Percentiles rank a stretch among this genome's conserved stretches.
Conservation (phyloP, 2,329 filamentous ascomycete species). For the Monilinia polystroma region DNA sequence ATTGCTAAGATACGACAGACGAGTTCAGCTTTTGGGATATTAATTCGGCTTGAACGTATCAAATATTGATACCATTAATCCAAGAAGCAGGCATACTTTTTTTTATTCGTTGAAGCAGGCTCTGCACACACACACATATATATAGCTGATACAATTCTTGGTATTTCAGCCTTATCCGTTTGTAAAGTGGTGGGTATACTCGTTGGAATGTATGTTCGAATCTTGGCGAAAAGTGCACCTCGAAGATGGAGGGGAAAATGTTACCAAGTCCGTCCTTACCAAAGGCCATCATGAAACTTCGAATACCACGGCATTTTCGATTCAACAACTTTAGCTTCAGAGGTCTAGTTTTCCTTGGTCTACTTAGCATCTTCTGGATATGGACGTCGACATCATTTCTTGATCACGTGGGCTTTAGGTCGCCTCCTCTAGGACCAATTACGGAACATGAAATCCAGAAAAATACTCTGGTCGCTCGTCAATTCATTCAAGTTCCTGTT, state of each 20-base stretch:
- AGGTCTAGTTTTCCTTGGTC: not conserved
- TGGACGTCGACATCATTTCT: not conserved
- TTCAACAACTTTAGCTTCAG: not conserved
- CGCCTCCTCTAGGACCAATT: not conserved
- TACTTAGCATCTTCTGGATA: not conserved
- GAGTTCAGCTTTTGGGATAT: too few relatives aligned
- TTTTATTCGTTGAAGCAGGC: too few relatives aligned
- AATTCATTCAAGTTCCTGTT: conserved; percentile 3
- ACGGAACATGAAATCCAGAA: not conserved
- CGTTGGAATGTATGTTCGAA: not conserved
- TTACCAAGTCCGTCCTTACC: not conserved
- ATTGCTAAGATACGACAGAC: too few relatives aligned
- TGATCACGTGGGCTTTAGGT: not conserved
- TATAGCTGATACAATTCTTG: too few relatives aligned
- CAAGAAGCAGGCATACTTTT: too few relatives aligned
- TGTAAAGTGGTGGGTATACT: not conserved
- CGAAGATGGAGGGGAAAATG: not conserved
- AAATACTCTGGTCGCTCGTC: not conserved
- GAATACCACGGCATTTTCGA: not conserved
- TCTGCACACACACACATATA: too few relatives aligned
- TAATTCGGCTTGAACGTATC: too few relatives aligned
- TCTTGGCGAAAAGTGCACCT: not conserved
- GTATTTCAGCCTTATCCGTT: not conserved
- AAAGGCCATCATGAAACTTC: not conserved
- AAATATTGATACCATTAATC: too few relatives aligned